Evolutionary conservation across 2,329 filamentous ascomycete species (phyloP).

Genomic region (Daldinia sp.): DNA sequence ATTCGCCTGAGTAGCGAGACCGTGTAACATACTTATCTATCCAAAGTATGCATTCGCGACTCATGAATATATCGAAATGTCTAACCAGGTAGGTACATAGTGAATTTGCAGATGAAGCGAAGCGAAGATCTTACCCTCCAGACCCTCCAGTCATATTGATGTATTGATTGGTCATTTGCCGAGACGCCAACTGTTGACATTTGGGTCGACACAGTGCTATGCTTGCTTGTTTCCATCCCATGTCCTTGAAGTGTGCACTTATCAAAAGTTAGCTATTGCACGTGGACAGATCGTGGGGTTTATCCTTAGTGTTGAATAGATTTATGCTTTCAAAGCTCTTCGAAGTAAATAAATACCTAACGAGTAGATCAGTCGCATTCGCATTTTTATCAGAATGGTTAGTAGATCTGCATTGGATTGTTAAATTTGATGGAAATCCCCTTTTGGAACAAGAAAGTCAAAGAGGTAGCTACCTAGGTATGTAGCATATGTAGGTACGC

Average conservation of each 20-base stretch:
- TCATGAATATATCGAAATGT: not conserved
- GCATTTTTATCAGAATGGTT: not conserved
- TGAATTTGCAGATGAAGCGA: conserved; percentile 9
- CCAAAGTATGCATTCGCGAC: not conserved
- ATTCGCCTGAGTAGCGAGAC: not conserved
- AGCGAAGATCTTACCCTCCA: conserved; percentile 27
- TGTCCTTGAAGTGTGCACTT: not conserved
- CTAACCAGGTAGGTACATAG: not conserved
- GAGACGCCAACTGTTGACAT: conserved; percentile 22
- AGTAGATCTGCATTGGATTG: not conserved
- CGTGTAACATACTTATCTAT: not conserved
- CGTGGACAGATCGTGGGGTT: conserved; percentile 7
- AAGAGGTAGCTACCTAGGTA: not conserved
- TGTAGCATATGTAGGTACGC: not conserved
- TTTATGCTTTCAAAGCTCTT: not conserved
- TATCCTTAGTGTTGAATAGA: not conserved
- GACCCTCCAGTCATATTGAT: conserved; percentile 20
- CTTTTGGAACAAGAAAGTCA: not conserved
- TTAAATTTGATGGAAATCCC: not conserved
- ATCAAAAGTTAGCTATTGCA: conserved; percentile 4
- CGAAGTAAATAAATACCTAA: not conserved
- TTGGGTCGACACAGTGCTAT: conserved; percentile 11
- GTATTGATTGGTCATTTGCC: conserved; percentile 29
- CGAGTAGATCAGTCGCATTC: not conserved
- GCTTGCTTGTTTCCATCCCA: not conserved